phyloP scores from a whole-genome alignment of 1,139 yeast genomes.

The Zhuliangozyma blackwelliae region DNA sequence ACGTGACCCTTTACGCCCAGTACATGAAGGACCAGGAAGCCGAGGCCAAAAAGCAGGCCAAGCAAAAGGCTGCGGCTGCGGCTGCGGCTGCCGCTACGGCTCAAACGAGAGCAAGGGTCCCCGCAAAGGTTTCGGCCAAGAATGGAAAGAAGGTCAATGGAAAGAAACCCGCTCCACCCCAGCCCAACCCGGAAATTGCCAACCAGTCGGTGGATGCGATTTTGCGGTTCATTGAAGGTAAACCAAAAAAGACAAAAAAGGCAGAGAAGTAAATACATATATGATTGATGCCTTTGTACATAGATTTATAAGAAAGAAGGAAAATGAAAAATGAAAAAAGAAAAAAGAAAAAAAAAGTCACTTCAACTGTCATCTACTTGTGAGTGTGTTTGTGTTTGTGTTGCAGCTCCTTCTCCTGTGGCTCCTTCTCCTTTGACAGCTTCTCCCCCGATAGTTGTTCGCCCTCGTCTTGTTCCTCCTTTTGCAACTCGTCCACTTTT shows the following conservation, averaged over 20 bases:
- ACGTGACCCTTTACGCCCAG: slow-evolving; percentile 39
- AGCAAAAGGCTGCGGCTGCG: slow-evolving; percentile 16
- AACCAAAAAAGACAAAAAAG: slow-evolving; percentile 14
- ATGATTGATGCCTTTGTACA: slow-evolving; percentile 9
- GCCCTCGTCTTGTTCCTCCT: neutral
- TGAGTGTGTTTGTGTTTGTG: slow-evolving; percentile 12
- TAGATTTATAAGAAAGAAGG: slow-evolving; percentile 6
- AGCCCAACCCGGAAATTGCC: slow-evolving; percentile 53
- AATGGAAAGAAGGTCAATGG: slow-evolving; percentile 14
- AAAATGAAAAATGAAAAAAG: slow-evolving; percentile 1
- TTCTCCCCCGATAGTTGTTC: too few species aligned
- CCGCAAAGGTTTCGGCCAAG: slow-evolving; percentile 11
- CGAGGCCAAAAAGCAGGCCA: slow-evolving; percentile 20
- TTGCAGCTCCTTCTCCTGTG: neutral
- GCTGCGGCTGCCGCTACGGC: slow-evolving; percentile 8
- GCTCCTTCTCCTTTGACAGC: too few species aligned
- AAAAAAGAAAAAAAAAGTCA: neutral
- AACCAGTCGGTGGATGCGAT: slow-evolving; percentile 64
- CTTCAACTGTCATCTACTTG: slow-evolving; percentile 7
- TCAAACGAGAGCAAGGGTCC: slow-evolving; percentile 1
- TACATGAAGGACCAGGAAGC: slow-evolving; percentile 29
- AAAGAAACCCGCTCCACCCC: slow-evolving; percentile 25
- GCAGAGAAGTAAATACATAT: slow-evolving; percentile 11
- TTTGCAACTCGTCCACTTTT: slow-evolving; percentile 6
- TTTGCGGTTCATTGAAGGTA: slow-evolving; percentile 61